A percentile compares a stretch with the other conserved stretches of the same genome.
These are phyloP conservation scores for Candida piceae DNA, from an alignment of 805 yeast genomes.

Conservation along the genomic window DNA sequence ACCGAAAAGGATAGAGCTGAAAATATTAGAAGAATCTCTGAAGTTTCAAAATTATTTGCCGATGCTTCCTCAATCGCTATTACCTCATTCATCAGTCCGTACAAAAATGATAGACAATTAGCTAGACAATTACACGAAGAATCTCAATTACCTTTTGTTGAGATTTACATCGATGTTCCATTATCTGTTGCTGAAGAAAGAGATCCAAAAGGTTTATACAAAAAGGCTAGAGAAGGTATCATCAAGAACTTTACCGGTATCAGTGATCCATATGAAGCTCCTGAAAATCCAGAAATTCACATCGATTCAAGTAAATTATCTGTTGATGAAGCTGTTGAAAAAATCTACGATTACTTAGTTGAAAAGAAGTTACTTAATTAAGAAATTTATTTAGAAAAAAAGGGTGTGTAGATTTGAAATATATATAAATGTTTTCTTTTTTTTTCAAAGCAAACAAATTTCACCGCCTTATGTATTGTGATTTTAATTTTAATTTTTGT, in stretches of 20 bases:
- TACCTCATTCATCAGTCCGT: slow-evolving; percentile 92
- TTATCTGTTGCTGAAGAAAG: slow-evolving; percentile 92
- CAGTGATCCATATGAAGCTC: slow-evolving; percentile 94
- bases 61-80: slow-evolving; percentile 86
- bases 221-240: slow-evolving; percentile 92
- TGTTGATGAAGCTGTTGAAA: slow-evolving; percentile 76
- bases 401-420: too few species aligned
- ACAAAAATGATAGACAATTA: slow-evolving; percentile 72
- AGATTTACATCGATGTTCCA: slow-evolving; percentile 91
- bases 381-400: too few species aligned
- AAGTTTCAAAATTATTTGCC: slow-evolving; percentile 89
- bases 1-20: slow-evolving; percentile 89
- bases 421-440: too few species aligned
- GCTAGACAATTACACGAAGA: slow-evolving; percentile 83
- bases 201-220: slow-evolving; percentile 95
- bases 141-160: slow-evolving; percentile 75
- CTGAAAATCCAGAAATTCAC: slow-evolving; percentile 78
- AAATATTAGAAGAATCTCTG: slow-evolving; percentile 91
- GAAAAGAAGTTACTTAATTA: slow-evolving; percentile 33
- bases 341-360: slow-evolving; percentile 62
- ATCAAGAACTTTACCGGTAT: slow-evolving; percentile 95
- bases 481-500: too few species aligned
- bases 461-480: too few species aligned
- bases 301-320: slow-evolving; percentile 64
- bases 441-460: too few species aligned